A percentile compares a stretch with the other conserved stretches of the same genome.
These are phyloP conservation scores for Carex pumila DNA, from an alignment of 176 grass and related monocot species.

Conservation along the genomic window DNA sequence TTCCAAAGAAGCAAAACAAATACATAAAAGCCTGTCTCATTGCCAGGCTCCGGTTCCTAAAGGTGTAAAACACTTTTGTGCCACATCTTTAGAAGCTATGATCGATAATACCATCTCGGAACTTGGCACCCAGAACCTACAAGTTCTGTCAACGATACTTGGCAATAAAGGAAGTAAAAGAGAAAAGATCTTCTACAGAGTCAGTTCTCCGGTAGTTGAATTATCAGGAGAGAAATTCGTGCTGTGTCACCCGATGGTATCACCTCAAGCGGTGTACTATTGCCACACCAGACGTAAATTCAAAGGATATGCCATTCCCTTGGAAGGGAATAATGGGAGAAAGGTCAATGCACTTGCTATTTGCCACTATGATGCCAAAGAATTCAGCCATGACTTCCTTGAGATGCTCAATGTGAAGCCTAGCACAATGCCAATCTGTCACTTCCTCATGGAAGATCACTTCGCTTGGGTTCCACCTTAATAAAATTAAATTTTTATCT, in stretches of 20 bases:
- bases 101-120: constrained; percentile 1
- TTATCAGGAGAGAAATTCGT: not conserved
- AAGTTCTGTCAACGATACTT: not conserved
- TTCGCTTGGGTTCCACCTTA: not conserved
- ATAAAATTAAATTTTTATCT: not conserved
- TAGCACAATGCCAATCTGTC: not conserved
- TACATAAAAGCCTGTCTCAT: not conserved
- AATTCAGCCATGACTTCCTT: not conserved
- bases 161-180: not conserved
- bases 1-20: not conserved
- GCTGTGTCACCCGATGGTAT: not conserved
- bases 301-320: not conserved
- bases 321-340: not conserved
- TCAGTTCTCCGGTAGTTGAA: not conserved
- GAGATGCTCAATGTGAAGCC: not conserved
- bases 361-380: not conserved
- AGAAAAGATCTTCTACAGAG: not conserved
- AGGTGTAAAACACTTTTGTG: not conserved
- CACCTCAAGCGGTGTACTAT: not conserved
- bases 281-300: not conserved
- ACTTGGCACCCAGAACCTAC: not conserved
- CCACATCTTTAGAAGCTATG: constrained; percentile 20
- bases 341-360: not conserved
- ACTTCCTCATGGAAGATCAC: constrained; percentile 1
- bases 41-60: not conserved